Percentiles rank a stretch among this genome's conserved stretches.
Conservation (phyloP, 2,329 filamentous ascomycete genomes). For the Trichoderma sp. region DNA sequence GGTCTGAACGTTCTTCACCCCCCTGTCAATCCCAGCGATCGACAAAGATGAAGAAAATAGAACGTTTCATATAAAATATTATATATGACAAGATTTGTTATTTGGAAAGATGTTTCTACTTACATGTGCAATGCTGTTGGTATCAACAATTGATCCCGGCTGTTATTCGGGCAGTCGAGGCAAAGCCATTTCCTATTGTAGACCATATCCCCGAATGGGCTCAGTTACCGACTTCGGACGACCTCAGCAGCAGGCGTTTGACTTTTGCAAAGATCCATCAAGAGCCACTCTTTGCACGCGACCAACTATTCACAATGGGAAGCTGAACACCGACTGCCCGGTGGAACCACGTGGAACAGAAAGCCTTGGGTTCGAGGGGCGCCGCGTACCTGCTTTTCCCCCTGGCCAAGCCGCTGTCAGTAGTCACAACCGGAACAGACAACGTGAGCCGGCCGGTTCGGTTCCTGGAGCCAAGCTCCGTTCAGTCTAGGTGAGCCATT, state of each 20-base stretch:
- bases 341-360: conserved; percentile 16
- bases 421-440: conserved; percentile 2
- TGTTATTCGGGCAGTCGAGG: not conserved
- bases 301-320: not conserved
- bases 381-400: conserved; percentile 26
- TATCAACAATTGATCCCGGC: not conserved
- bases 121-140: not conserved
- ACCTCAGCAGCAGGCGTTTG: conserved; percentile 13
- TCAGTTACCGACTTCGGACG: conserved; percentile 12
- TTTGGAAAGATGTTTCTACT: too few relatives aligned
- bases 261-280: conserved; percentile 19
- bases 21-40: too few relatives aligned
- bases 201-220: not conserved
- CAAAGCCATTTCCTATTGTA: not conserved
- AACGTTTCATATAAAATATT: not conserved
- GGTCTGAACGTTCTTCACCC: not conserved
- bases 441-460: not conserved
- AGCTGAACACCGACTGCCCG: not conserved
- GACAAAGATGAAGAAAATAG: too few relatives aligned
- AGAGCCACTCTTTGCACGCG: conserved; percentile 9
- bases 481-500: conserved; percentile 26
- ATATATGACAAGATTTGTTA: not conserved
- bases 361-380: not conserved
- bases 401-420: conserved; percentile 23
- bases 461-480: conserved; percentile 24